Base-by-base conservation (phyloP, 2,329 filamentous ascomycete species). In the Cladosporium sp. region DNA sequence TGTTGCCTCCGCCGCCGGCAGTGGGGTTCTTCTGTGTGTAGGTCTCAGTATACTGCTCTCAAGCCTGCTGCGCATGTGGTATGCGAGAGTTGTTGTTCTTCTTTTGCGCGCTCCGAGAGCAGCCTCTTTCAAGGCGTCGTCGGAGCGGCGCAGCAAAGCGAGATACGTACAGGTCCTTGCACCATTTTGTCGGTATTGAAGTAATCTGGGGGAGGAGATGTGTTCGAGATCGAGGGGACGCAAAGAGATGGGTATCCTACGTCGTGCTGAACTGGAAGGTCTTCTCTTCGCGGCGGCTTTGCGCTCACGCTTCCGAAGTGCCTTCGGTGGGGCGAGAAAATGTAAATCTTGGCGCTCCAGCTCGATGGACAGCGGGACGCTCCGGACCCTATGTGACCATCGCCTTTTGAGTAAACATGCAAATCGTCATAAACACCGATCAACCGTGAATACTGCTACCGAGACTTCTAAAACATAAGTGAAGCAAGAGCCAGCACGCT, bases 161-260 rank as follows among this genome's bases (percentile, higher is more conserved):
- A 81, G 90, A 86, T 88, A 96, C 93, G 84, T 97, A 97, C 93
- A 84, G 90, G 86, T 83, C 85, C 85, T 82, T 90, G 87, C 88
- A 90, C 91, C 92, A 97, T 97, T 91, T 82, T 85, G 82, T 81
- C 75, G 81, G 78, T 69, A 26, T 63, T 66, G 46, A 64, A 33
- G 37, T 65, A 67, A 76, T 78, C 33, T 72, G 72, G 71, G 71
- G 69, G 69, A 69, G 69, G 58, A 52, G 67, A 53, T 31, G 44
- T 71, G 72, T 73, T 46, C 68, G 71, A 44, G 50, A 63, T 63
- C 61, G 31, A 37, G 73, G 73, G 82, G 82, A 83, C 90, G 90
- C 90, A 93, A 92, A 93, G 90, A 93, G 81, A 85, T 95, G 82
- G 84, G 84, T 90, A 95, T 95, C 92, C 92, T 95, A 90, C 92